Evolutionary conservation across 176 grass and related monocot species (phyloP), one percentile per base, ranked within the genome.

Genomic region (Oryza rufipogon): DNA sequence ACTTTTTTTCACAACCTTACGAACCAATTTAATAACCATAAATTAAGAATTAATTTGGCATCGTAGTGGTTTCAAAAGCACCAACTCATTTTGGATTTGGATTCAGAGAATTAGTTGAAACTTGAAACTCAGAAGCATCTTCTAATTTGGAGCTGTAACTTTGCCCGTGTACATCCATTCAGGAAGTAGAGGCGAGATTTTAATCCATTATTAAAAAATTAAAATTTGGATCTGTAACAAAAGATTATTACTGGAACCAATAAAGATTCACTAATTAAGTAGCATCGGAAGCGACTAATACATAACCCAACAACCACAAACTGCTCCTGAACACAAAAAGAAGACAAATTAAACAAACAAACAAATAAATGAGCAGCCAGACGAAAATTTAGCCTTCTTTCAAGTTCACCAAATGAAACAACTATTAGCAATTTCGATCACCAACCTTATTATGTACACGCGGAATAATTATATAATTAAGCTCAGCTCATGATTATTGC

Each of bases 391-490:
- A 34, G 13, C 22, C 6, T 34, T 16, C 6, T 74, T 44, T 45
- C 60, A n/a, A 34, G 17, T 9, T 36, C 20, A 66, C 58, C 25
- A 36, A 38, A 42, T 0, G 14, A 23, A 63, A 70, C 4, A 73
- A 9, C 7, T 47, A 28, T 28, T 28, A 39, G 38, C 38, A 39
- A 41, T 8, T 41, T 41, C 38, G 38, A 54, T 30, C 9, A 54
- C 11, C 15, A 52, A 38, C 17, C 12, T 11, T 77, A 82, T 11
- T 77, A 82, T 82, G 44, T 77, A 86, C 73, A 78, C 28, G 28
- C 28, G 28, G 41, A 80, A 17, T 39, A 66, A 54, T 17, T 5
- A 16, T 52, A 34, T 34, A 34, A 34, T 17, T 52, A 6, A 71
- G 39, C 25, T 71, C 39, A 44, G 17, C 5, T 56, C 44, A 68